A percentile compares a stretch with the other conserved stretches of the same genome.
phyloP scores from a whole-genome alignment of 2,329 filamentous ascomycete species.

The Pezicula radicicola region DNA sequence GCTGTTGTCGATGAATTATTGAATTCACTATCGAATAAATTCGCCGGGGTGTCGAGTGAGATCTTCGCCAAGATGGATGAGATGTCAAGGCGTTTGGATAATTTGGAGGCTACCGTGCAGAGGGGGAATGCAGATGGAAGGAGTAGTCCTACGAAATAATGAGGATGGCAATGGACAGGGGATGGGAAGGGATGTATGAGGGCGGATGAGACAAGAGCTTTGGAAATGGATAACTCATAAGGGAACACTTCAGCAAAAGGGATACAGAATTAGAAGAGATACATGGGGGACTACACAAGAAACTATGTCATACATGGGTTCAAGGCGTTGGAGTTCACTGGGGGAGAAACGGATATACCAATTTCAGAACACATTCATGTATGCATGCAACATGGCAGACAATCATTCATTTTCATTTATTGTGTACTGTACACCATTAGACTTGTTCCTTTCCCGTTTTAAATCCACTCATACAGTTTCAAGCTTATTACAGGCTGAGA shows the following conservation, averaged over 20 bases:
- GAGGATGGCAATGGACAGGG: background rate
- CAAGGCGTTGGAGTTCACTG: background rate
- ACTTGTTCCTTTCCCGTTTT: no score
- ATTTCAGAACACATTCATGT: background rate
- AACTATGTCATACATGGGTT: no score
- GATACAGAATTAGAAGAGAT: background rate
- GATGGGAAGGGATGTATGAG: background rate
- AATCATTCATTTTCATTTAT: no score
- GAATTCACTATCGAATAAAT: slow-evolving; percentile 81
- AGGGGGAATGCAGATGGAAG: slow-evolving; percentile 13
- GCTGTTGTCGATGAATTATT: slow-evolving; percentile 80
- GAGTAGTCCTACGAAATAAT: slow-evolving; percentile 21
- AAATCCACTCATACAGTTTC: no score
- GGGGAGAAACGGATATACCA: background rate
- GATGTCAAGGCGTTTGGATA: slow-evolving; percentile 84
- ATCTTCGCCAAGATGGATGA: slow-evolving; percentile 94
- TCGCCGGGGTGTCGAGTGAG: slow-evolving; percentile 79
- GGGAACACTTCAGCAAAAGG: background rate
- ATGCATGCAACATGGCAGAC: background rate
- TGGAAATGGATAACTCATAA: background rate
- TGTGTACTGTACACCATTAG: no score
- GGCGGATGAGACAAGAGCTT: background rate
- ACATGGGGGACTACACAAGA: background rate
- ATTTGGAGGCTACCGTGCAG: slow-evolving; percentile 49
- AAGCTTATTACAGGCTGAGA: no score